These are phyloP conservation scores for Plasmodium relictum DNA, from an alignment of 169 alveolate species.

Conservation along the genomic window DNA sequence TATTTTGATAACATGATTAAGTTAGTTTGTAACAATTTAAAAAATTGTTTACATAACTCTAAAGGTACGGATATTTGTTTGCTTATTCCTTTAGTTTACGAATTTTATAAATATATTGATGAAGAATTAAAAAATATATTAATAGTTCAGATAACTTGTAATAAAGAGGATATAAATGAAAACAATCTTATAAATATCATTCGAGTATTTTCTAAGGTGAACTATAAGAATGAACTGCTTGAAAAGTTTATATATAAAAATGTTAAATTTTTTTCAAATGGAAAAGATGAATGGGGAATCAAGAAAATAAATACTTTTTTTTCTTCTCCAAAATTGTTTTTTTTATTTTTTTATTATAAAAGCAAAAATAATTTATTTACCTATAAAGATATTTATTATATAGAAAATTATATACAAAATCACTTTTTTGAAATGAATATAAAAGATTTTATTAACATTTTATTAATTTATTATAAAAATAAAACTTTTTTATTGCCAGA, in stretches of 20 bases:
- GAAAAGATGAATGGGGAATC: not conserved
- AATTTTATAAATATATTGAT: slow-evolving; percentile 71
- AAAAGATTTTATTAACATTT: slow-evolving; percentile 41
- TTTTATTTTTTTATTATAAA: slow-evolving; percentile 69
- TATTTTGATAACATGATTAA: slow-evolving; percentile 50
- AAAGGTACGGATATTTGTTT: slow-evolving; percentile 45
- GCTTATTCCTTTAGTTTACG: slow-evolving; percentile 63
- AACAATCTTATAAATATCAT: slow-evolving; percentile 49
- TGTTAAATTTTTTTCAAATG: slow-evolving; percentile 19
- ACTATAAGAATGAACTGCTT: slow-evolving; percentile 44
- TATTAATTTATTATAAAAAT: slow-evolving; percentile 55
- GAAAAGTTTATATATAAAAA: slow-evolving; percentile 46
- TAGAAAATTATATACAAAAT: slow-evolving; percentile 53
- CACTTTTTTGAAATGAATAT: slow-evolving; percentile 51
- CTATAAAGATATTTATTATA: slow-evolving; percentile 56
- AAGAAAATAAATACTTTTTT: not conserved
- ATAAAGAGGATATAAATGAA: slow-evolving; percentile 64
- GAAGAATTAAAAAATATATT: slow-evolving; percentile 74
- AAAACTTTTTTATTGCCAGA: slow-evolving; percentile 39
- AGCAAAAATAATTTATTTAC: slow-evolving; percentile 60
- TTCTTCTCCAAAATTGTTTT: slow-evolving; percentile 61
- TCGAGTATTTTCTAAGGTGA: slow-evolving; percentile 65
- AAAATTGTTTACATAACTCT: slow-evolving; percentile 52
- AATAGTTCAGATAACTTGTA: slow-evolving; percentile 66
- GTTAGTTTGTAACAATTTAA: slow-evolving; percentile 47